Conservation (phyloP, 352 stramenopile species). For the Globisporangium okanoganense region DNA sequence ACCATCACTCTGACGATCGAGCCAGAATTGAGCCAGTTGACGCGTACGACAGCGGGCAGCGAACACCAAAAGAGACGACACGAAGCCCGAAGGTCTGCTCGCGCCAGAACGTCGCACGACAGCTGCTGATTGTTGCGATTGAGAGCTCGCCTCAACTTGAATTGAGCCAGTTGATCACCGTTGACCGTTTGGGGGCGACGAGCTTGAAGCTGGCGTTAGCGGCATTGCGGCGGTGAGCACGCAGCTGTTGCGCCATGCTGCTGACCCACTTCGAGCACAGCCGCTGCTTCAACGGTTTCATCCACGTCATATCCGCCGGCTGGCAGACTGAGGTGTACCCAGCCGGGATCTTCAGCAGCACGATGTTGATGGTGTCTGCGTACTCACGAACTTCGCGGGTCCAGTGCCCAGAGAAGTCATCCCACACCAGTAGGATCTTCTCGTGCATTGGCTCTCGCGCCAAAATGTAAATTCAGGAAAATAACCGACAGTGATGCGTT, state of each 20-base stretch:
- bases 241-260: not conserved
- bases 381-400: not conserved
- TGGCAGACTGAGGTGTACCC: constrained; percentile 18
- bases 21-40: too few species aligned
- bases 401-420: not conserved
- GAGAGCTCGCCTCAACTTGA: too few species aligned
- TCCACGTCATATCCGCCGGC: constrained; percentile 12
- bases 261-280: not conserved
- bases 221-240: too few species aligned
- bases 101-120: too few species aligned
- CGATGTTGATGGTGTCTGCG: not conserved
- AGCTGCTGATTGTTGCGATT: too few species aligned
- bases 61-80: too few species aligned
- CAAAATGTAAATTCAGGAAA: not conserved
- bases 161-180: too few species aligned
- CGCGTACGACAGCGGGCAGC: too few species aligned
- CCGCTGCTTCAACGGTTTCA: constrained; percentile 16
- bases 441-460: not conserved
- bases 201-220: too few species aligned
- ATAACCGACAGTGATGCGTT: not conserved
- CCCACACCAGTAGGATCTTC: not conserved
- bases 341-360: constrained; percentile 13
- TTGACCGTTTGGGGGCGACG: too few species aligned
- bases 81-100: too few species aligned
- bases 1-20: too few species aligned